Percentiles rank a stretch among this genome's conserved stretches.
phyloP scores from a whole-genome alignment of 1,284 basidiomycete genomes.

The Ganoderma boninense region DNA sequence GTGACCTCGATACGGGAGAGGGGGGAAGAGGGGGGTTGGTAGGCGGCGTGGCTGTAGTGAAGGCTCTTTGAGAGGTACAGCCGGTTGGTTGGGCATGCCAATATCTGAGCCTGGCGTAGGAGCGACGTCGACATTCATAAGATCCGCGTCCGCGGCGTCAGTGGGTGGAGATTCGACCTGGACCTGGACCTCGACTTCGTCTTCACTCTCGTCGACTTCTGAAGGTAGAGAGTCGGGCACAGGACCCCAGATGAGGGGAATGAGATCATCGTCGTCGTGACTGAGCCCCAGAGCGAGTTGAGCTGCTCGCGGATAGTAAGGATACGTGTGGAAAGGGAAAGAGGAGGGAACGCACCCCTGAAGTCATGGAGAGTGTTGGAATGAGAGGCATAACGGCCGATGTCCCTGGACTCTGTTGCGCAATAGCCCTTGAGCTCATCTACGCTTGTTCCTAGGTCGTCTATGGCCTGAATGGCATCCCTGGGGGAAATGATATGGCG shows the following conservation, averaged over 20 bases:
- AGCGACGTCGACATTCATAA: conserved; percentile 28
- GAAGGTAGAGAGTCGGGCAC: conserved; percentile 41
- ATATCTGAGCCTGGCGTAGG: conserved; percentile 29
- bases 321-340: conserved; percentile 10
- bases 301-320: conserved; percentile 48
- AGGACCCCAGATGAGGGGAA: conserved; percentile 62
- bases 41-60: conserved; percentile 43
- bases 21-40: conserved; percentile 54
- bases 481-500: conserved; percentile 58
- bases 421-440: conserved; percentile 74
- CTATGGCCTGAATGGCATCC: conserved; percentile 71
- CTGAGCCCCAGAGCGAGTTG: conserved; percentile 67
- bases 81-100: conserved; percentile 22
- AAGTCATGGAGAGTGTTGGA: conserved; percentile 69
- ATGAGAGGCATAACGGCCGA: conserved; percentile 69
- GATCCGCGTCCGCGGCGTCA: conserved; percentile 44
- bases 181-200: conserved; percentile 32
- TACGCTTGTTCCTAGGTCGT: conserved; percentile 75
- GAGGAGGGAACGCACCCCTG: conserved; percentile 59
- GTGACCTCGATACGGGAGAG: conserved; percentile 66
- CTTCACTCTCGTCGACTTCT: conserved; percentile 45
- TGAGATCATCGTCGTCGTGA: conserved; percentile 60
- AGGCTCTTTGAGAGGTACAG: conserved; percentile 20
- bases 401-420: conserved; percentile 67
- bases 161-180: conserved; percentile 22